Conservation (phyloP, 768 basidiomycete genomes). For the Mycena amicta region DNA sequence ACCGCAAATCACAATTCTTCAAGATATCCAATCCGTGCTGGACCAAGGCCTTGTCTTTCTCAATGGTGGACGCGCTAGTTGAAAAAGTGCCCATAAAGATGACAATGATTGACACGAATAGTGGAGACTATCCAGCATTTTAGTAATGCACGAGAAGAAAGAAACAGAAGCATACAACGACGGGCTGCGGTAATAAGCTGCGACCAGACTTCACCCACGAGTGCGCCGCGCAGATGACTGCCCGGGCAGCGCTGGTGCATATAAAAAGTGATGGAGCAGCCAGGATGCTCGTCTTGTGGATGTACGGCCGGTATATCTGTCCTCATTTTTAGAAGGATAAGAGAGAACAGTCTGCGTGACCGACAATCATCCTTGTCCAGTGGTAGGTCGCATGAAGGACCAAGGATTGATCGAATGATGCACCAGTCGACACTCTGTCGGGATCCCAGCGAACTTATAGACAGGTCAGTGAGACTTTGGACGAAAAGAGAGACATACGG, state of each 20-base stretch:
- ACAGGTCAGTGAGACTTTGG: too few species aligned
- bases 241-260: not conserved
- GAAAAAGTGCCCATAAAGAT: not conserved
- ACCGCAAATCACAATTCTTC: not conserved
- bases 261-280: not conserved
- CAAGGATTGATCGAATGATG: not conserved
- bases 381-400: not conserved
- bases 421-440: not conserved
- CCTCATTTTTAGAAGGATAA: not conserved
- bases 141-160: not conserved
- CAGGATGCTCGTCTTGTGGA: not conserved
- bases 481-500: too few species aligned
- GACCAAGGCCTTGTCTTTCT: not conserved
- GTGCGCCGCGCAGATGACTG: not conserved
- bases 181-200: not conserved
- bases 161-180: not conserved
- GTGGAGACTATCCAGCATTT: not conserved
- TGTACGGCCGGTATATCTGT: not conserved
- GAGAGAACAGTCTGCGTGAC: not conserved
- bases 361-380: not conserved
- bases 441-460: constrained; percentile 1
- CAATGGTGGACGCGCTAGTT: not conserved
- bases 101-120: not conserved
- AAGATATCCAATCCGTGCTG: not conserved
- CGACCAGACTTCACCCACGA: not conserved